phyloP scores from a whole-genome alignment of 2,329 filamentous ascomycete species.

The Fusarium verrucosum region DNA sequence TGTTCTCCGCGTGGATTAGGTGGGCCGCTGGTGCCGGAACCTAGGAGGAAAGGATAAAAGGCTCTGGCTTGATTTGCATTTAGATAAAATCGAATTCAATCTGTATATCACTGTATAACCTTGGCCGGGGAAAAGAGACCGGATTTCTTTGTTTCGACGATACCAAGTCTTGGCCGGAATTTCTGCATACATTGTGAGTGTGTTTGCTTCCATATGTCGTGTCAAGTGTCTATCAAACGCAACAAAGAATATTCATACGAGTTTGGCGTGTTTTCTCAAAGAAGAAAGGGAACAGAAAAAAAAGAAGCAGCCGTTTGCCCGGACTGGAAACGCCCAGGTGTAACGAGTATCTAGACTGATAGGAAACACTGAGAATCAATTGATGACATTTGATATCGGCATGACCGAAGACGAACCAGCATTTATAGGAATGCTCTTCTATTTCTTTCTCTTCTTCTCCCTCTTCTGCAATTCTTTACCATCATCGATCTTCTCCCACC shows the following conservation, averaged over 20 bases:
- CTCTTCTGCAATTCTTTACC: background rate
- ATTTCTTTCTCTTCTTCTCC: background rate
- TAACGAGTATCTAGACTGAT: background rate
- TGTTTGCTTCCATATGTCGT: slow-evolving; percentile 10
- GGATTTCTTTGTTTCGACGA: slow-evolving; percentile 14
- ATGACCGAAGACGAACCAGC: background rate
- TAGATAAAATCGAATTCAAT: slow-evolving; percentile 50
- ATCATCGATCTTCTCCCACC: background rate
- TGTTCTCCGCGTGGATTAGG: slow-evolving; percentile 76
- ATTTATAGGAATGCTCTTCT: background rate
- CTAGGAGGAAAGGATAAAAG: slow-evolving; percentile 34
- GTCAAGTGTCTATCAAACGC: background rate
- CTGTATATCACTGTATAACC: slow-evolving; percentile 54
- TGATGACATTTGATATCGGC: background rate
- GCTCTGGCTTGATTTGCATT: slow-evolving; percentile 35
- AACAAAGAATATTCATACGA: slow-evolving; percentile 2
- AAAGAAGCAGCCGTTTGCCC: slow-evolving; percentile 9
- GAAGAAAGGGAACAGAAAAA: background rate
- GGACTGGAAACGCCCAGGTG: background rate
- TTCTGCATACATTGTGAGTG: background rate
- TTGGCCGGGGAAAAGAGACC: slow-evolving; percentile 23
- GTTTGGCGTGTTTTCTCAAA: slow-evolving; percentile 14
- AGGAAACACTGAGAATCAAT: background rate
- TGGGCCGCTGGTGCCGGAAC: slow-evolving; percentile 11
- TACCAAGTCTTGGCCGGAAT: background rate